Evolutionary conservation across 305 asterid species (phyloP).

Genomic region (Nicotiana rustica): DNA sequence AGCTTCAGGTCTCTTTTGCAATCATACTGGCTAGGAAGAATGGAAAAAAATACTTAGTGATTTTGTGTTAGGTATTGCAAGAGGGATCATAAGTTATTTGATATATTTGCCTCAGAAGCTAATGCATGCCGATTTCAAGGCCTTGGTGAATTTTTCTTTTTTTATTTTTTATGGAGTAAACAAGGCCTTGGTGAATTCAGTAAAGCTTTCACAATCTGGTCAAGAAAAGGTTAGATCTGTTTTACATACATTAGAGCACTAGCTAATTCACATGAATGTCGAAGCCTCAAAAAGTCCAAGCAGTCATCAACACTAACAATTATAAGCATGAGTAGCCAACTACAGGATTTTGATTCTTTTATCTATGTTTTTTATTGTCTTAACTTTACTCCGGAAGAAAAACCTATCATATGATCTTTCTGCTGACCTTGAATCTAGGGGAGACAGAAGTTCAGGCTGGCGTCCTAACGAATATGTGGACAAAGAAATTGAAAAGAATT

Average conservation of each 20-base stretch:
- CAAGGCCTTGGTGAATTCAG: conserved; percentile 9
- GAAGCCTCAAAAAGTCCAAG: neutral
- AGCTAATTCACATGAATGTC: conserved; percentile 18
- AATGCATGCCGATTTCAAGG: conserved; percentile 6
- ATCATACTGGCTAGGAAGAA: neutral
- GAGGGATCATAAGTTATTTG: conserved; percentile 23
- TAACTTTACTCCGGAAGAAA: no score
- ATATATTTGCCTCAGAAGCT: neutral
- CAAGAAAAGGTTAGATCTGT: conserved; percentile 18
- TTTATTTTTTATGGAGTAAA: no score
- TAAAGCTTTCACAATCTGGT: neutral
- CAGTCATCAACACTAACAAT: no score
- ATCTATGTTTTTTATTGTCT: no score
- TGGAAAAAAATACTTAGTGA: neutral
- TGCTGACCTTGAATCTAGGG: no score
- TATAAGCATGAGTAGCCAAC: no score
- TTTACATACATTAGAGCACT: neutral
- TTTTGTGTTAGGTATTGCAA: conserved; percentile 1
- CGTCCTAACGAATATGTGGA: no score
- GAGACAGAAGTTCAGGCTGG: no score
- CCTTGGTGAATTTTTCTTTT: neutral
- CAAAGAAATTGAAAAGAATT: no score
- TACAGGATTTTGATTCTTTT: no score
- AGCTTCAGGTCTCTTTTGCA: neutral
- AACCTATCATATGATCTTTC: no score